These are phyloP conservation scores for Pistacia atlantica DNA, from an alignment of 345 rosid species.

Conservation along the genomic window DNA sequence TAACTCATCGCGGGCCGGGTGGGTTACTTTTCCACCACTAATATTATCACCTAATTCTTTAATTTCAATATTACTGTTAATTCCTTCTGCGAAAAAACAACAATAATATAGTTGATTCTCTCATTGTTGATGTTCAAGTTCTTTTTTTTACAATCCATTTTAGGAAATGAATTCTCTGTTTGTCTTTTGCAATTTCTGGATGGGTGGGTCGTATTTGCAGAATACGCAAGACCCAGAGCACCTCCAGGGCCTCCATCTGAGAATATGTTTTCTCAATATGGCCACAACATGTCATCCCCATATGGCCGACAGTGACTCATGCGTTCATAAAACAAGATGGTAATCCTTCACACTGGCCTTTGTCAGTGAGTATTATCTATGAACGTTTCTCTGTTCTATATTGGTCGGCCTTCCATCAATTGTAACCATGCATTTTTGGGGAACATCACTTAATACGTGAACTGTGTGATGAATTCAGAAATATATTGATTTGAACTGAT, in stretches of 20 bases:
- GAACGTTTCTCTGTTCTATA: no score
- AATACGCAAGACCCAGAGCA: background rate
- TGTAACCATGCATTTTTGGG: background rate
- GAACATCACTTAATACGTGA: background rate
- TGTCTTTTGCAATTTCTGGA: conserved; percentile 48
- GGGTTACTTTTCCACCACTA: no score
- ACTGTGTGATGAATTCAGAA: background rate
- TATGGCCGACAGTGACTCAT: conserved; percentile 18
- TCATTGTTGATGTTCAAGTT: background rate
- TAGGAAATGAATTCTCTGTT: background rate
- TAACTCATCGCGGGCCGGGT: no score
- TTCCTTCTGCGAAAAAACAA: no score
- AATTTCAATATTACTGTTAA: no score
- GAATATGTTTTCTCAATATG: background rate
- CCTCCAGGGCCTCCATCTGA: conserved; percentile 16
- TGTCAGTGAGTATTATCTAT: no score
- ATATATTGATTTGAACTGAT: background rate
- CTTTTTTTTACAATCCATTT: background rate
- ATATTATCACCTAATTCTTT: no score
- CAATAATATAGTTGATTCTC: background rate
- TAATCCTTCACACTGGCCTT: no score
- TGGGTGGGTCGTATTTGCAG: conserved; percentile 13
- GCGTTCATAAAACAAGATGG: background rate
- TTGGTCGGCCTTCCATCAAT: no score
- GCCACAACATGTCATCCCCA: background rate